phyloP scores from a whole-genome alignment of 352 stramenopile genomes.

The Phytophthora podocarpi region DNA sequence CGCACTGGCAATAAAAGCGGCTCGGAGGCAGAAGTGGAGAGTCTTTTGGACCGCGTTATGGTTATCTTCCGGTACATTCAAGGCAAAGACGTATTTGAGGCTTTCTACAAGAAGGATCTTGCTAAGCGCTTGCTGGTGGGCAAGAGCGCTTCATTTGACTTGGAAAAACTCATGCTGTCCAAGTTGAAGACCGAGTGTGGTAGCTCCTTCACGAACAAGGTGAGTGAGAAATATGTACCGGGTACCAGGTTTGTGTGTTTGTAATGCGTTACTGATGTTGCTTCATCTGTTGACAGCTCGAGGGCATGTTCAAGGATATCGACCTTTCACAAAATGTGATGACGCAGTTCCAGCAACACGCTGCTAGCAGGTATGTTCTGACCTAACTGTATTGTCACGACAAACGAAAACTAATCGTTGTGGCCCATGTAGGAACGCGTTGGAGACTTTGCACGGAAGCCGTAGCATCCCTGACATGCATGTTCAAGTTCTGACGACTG shows the following conservation, averaged over 20 bases:
- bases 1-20: conserved; percentile 85
- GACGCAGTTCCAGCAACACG: conserved; percentile 88
- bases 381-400: neutral
- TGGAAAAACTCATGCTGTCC: conserved; percentile 96
- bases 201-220: conserved; percentile 97
- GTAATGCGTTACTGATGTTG: conserved; percentile 7
- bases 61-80: conserved; percentile 96
- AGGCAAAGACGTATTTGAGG: conserved; percentile 99
- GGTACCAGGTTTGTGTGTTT: neutral
- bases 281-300: conserved; percentile 69
- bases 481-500: conserved; percentile 97
- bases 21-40: conserved; percentile 89
- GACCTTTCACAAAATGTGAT: conserved; percentile 96
- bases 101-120: conserved; percentile 98
- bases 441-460: conserved; percentile 48
- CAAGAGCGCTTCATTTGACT: conserved; percentile 91
- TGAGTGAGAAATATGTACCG: conserved; percentile 15
- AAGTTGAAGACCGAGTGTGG: conserved; percentile 99
- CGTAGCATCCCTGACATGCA: conserved; percentile 90
- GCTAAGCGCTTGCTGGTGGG: conserved; percentile 96
- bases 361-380: conserved; percentile 65
- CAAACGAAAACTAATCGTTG: neutral
- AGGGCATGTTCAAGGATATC: conserved; percentile 99
- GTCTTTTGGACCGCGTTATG: conserved; percentile 92
- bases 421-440: conserved; percentile 38